Conservation (phyloP, 768 basidiomycete species). For the Imleria badia region DNA sequence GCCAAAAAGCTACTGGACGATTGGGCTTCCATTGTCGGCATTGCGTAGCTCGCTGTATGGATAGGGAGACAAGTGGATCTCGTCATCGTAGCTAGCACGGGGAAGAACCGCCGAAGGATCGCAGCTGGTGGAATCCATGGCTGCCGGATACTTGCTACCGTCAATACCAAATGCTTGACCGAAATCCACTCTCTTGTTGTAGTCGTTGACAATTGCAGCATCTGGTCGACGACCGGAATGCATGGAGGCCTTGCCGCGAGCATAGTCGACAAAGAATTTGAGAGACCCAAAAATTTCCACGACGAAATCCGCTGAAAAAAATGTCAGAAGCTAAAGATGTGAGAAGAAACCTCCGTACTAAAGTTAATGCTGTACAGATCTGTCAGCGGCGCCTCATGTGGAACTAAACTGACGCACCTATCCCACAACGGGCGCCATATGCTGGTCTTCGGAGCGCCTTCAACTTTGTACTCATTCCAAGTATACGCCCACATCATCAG, state of each 20-base stretch:
- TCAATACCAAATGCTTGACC: slow-evolving; percentile 41
- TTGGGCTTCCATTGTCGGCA: slow-evolving; percentile 6
- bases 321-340: slow-evolving; percentile 6
- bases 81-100: slow-evolving; percentile 40
- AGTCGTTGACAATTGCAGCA: slow-evolving; percentile 19
- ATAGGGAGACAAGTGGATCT: slow-evolving; percentile 41
- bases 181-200: slow-evolving; percentile 34
- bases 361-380: slow-evolving; percentile 42
- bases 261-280: slow-evolving; percentile 54
- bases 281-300: slow-evolving; percentile 64
- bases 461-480: slow-evolving; percentile 60
- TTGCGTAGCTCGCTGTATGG: slow-evolving; percentile 14
- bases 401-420: slow-evolving; percentile 25
- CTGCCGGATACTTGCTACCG: slow-evolving; percentile 17
- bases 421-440: slow-evolving; percentile 76
- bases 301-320: slow-evolving; percentile 57
- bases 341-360: slow-evolving; percentile 31
- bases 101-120: slow-evolving; percentile 13
- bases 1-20: neutral
- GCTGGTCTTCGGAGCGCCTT: slow-evolving; percentile 47
- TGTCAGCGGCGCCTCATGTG: neutral
- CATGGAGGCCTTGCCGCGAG: slow-evolving; percentile 32
- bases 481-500: slow-evolving; percentile 87
- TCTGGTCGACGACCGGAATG: slow-evolving; percentile 19
- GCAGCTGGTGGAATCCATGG: slow-evolving; percentile 1